Conservation (phyloP, 805 yeast genomes). For the Saccharomycopsis amapae region DNA sequence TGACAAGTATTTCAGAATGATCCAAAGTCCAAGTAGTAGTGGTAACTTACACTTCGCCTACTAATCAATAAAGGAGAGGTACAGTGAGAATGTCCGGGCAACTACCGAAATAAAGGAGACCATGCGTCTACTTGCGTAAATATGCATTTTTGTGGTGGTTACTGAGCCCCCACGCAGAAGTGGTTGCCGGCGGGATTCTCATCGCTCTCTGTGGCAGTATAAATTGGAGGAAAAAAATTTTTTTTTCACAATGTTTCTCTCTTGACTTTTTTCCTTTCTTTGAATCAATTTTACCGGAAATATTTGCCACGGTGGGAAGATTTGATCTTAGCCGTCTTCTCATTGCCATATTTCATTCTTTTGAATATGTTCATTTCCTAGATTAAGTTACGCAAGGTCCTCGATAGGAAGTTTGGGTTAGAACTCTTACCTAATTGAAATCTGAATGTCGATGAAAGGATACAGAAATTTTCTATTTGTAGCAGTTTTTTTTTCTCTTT, state of each 20-base stretch:
- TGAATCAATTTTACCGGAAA: conserved; percentile 22
- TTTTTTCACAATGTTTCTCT: not conserved
- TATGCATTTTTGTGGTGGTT: too few species aligned
- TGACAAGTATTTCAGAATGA: too few species aligned
- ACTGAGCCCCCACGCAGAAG: too few species aligned
- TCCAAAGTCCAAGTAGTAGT: too few species aligned
- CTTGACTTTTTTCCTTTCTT: conserved; percentile 13
- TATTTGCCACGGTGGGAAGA: conserved; percentile 22
- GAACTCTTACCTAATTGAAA: conserved; percentile 8
- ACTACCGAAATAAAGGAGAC: too few species aligned
- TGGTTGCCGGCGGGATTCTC: too few species aligned
- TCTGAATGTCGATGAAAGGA: conserved; percentile 21
- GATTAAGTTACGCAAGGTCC: conserved; percentile 13
- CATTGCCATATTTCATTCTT: conserved; percentile 20
- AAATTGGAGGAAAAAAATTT: not conserved
- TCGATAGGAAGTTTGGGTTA: conserved; percentile 21
- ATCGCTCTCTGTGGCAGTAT: too few species aligned
- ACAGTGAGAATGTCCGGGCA: too few species aligned
- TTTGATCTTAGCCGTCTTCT: conserved; percentile 15
- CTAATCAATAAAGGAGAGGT: too few species aligned
- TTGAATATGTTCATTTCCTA: conserved; percentile 20
- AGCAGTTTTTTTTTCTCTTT: not conserved
- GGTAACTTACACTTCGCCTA: too few species aligned
- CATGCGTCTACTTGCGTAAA: too few species aligned
- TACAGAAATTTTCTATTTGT: conserved; percentile 6